Base-by-base conservation (phyloP, 73 alveolate species). In the Uronychia setigera region DNA sequence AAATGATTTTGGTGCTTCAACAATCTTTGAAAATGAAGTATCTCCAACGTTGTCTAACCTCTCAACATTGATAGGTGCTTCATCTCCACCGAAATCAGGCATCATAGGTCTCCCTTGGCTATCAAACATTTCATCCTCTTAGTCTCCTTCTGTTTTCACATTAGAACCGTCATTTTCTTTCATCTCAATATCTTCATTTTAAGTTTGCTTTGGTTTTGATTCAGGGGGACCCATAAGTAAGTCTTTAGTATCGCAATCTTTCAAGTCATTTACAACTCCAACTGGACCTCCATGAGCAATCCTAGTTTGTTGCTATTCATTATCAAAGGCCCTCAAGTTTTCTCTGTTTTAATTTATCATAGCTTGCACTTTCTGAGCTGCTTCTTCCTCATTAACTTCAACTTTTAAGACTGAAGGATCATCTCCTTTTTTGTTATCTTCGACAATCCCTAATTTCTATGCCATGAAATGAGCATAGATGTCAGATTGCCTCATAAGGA, bases 381-480 rank as follows among this genome's bases (percentile, higher is more conserved):
- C 99, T 77, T 85, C 95, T 58, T 95, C 92, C 85, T 97, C 98
- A 84, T 98, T 99, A 33, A 96, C 91, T 74, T 93, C 98, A 11
- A 95, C 96, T 88, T 29, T 85, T 5, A 46, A 19, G n/a, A 46
- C 67, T 46, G 67, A 46, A 80, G 88, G 67, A 77, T 67, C 86
- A 27, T 76, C 79, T 34, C 31, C 84, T 76, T 74, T 83, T 29
- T 94, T 86, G 59, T 87, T 86, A 35, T 93, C 96, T 35, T 97
- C 98, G 31, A 95, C 94, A 0, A 96, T 92, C 31, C 99, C 99
- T 75, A 98, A 91, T 87, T 98, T 97, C 79, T 97, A 88, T n/a
- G 99, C 97, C 99, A 98, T 98, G 92, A 98, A 97, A 84, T 96
- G 97, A 29, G 99, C 93, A 88, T 98, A 98, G 59, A 98, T 95